Evolutionary conservation across 441 rosid species (phyloP).

Genomic region (Brassica hybrid): DNA sequence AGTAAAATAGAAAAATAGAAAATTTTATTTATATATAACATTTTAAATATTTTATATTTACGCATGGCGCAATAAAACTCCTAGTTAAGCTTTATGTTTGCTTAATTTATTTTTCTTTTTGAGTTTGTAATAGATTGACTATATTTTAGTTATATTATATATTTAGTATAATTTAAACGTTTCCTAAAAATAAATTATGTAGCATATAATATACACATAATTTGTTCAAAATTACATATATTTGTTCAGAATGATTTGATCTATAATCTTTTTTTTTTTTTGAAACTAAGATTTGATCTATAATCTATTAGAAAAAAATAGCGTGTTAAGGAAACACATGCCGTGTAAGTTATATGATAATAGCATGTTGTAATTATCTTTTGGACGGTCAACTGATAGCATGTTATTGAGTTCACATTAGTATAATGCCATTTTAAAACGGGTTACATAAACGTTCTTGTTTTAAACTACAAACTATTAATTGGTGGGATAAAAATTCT

Average conservation of each 20-base stretch:
- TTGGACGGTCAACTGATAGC: background rate
- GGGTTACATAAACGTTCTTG: background rate
- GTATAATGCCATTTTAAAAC: background rate
- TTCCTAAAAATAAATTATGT: background rate
- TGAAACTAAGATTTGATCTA: background rate
- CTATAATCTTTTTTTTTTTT: too few relatives aligned
- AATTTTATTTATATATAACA: too few relatives aligned
- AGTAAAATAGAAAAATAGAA: too few relatives aligned
- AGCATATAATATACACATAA: background rate
- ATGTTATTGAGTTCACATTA: background rate
- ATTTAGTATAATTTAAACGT: slow-evolving; percentile 1
- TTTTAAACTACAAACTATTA: background rate
- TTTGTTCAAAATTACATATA: background rate
- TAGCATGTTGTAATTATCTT: background rate
- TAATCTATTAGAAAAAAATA: background rate
- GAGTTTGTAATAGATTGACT: background rate
- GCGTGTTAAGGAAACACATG: background rate
- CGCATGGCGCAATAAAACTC: too few relatives aligned
- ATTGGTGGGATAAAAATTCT: background rate
- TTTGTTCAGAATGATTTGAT: background rate
- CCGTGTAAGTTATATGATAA: background rate
- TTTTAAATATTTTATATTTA: too few relatives aligned
- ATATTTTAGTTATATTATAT: background rate
- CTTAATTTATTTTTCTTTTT: background rate
- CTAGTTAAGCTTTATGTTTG: background rate